Conservation (phyloP, 2,329 filamentous ascomycete genomes). For the Phialophora tarda region DNA sequence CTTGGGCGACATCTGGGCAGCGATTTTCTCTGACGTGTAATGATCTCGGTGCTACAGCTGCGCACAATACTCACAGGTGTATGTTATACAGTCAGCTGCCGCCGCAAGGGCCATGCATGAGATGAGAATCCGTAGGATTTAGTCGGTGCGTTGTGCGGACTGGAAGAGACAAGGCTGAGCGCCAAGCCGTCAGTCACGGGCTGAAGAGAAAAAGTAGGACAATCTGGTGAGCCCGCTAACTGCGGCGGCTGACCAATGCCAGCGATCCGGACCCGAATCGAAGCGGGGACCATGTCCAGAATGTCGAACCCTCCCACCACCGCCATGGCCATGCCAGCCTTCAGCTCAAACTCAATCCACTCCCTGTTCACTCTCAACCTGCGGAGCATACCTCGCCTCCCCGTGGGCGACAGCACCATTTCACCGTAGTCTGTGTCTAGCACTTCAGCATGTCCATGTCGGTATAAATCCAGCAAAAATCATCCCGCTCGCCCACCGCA, state of each 20-base stretch:
- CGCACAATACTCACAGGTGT: not conserved
- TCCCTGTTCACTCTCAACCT: not conserved
- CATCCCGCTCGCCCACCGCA: slow-evolving; percentile 8
- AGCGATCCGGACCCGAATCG: not conserved
- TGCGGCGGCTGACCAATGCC: not conserved
- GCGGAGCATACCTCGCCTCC: not conserved
- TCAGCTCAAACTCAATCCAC: slow-evolving; percentile 10
- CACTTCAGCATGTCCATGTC: slow-evolving; percentile 1
- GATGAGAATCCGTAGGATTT: not conserved
- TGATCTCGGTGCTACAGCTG: too few species aligned
- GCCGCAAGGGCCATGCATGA: not conserved
- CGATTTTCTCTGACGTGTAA: not conserved
- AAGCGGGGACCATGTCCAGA: not conserved
- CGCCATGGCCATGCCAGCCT: not conserved
- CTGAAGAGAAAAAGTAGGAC: not conserved
- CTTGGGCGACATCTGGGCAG: not conserved
- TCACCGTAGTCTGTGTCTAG: not conserved
- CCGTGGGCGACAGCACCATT: slow-evolving; percentile 1
- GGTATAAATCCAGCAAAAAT: slow-evolving; percentile 1
- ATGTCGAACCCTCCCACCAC: not conserved
- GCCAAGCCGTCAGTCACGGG: not conserved
- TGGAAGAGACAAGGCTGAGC: not conserved
- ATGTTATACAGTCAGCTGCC: not conserved
- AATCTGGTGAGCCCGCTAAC: not conserved
- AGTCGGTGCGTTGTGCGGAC: not conserved